Base-by-base conservation (phyloP, 108 stramenopile genomes). In the Fistulifera pelliculosa region DNA sequence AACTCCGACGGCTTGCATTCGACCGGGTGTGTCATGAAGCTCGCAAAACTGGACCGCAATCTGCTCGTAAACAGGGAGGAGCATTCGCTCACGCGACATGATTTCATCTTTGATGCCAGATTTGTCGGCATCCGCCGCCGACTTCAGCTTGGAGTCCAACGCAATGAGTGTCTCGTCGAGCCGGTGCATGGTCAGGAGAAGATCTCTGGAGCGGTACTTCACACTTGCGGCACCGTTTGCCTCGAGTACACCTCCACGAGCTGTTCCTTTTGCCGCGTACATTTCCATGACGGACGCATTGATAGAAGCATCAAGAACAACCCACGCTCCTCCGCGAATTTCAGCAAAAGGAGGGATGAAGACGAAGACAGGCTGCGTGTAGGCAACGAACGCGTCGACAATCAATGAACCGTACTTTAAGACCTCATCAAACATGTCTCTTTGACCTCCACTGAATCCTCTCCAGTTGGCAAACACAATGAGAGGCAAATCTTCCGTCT, bases 371-470 rank as follows among this genome's bases (percentile, higher is more conserved):
- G 99, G 99, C 76, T 98, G 96, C 65, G 83, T 85, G 64, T 89
- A 98, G 18, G 80, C 91, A 26, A 97, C 96, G 48, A 99, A 94
- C 2, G 94, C 95, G 63, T 99, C 98, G 23, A 99, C 99, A 59
- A 99, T 99, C 56, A 93, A 63, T 6, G 93, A 82, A 8, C 99
- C 99, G 61, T 96, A 99, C 72, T 99, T 99, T 49, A 99, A 77
- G 31, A 99, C 94, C 74, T 99, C 95, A 62, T 98, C 96, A 69
- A 97, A 99, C 99, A 99, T 99, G 64, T 99, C 99, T 31, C 99
- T 74, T 67, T 96, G 94, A 0, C 99, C 99, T 22, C 99, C 99
- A 56, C 93, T 94, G 72, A 99, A 99, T 42, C 99, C 99, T 41
- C 99, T 75, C 99, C 99, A 99, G 78, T 98, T 99, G 49, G 97